Percentiles rank a stretch among this genome's conserved stretches.
Evolutionary conservation across 2,329 filamentous ascomycete species (phyloP).

Genomic region (Arthrobotrys conoides): DNA sequence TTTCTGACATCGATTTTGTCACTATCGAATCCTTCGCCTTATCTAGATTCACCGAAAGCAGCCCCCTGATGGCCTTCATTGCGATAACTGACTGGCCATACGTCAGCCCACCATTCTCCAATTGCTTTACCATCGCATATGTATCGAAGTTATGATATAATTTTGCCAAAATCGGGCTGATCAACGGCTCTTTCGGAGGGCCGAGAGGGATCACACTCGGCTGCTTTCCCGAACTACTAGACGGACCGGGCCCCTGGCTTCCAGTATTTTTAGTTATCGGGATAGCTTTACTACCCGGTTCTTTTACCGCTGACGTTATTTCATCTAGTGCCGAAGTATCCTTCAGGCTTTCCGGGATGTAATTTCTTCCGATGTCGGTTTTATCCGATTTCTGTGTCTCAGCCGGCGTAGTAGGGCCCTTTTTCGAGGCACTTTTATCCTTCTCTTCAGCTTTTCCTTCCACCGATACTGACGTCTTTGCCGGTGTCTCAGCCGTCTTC

Average conservation of each 20-base stretch:
- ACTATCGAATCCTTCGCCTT: slow-evolving; percentile 84
- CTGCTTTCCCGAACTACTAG: slow-evolving; percentile 18
- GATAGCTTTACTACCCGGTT: background rate
- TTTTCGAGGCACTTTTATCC: slow-evolving; percentile 11
- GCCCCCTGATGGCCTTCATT: slow-evolving; percentile 90
- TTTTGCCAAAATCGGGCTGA: slow-evolving; percentile 63
- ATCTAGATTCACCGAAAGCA: slow-evolving; percentile 84
- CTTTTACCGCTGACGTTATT: slow-evolving; percentile 25
- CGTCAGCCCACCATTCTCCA: slow-evolving; percentile 80
- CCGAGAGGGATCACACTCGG: slow-evolving; percentile 7
- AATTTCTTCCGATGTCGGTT: slow-evolving; percentile 54
- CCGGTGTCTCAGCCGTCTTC: background rate
- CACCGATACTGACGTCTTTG: background rate
- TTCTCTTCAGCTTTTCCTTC: slow-evolving; percentile 40
- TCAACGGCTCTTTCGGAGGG: background rate
- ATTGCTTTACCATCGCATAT: slow-evolving; percentile 86
- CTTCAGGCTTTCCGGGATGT: slow-evolving; percentile 32
- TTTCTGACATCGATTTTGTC: slow-evolving; percentile 92
- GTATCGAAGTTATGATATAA: slow-evolving; percentile 92
- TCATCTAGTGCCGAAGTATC: slow-evolving; percentile 49
- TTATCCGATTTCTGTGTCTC: slow-evolving; percentile 13
- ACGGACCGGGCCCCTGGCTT: slow-evolving; percentile 2
- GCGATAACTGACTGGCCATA: slow-evolving; percentile 81
- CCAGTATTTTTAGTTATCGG: slow-evolving; percentile 4
- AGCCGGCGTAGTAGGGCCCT: background rate